Conservation (phyloP, 352 stramenopile genomes). For the Phytopythium ostracodes region DNA sequence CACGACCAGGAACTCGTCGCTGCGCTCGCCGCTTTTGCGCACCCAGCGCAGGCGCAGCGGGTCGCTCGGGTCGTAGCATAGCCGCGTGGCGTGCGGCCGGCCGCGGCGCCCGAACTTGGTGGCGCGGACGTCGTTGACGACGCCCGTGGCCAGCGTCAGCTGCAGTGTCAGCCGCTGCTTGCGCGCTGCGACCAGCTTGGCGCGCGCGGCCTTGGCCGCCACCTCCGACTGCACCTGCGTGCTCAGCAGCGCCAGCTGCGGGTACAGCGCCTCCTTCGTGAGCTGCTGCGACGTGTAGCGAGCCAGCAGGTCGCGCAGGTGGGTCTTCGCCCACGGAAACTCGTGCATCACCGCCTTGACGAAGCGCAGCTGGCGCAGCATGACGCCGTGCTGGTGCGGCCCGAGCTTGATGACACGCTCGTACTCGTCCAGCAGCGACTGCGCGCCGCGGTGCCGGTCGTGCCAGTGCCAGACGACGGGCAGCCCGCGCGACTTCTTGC, state of each 20-base stretch:
- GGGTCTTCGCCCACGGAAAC: constrained; percentile 75
- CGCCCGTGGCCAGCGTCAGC: constrained; percentile 49
- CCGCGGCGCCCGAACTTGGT: constrained; percentile 71
- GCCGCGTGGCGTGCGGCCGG: constrained; percentile 65
- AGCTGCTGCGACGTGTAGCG: constrained; percentile 73
- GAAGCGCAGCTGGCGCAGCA: constrained; percentile 79
- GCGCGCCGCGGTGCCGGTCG: constrained; percentile 47
- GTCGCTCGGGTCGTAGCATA: constrained; percentile 62
- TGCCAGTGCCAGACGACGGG: constrained; percentile 63
- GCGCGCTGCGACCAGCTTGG: constrained; percentile 35
- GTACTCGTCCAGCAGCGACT: constrained; percentile 13
- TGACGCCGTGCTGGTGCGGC: constrained; percentile 71
- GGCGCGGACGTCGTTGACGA: constrained; percentile 64
- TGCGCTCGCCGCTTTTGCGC: constrained; percentile 74
- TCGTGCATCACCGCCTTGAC: constrained; percentile 83
- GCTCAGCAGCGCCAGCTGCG: constrained; percentile 67
- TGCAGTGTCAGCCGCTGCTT: constrained; percentile 68
- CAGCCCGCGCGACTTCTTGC: constrained; percentile 38
- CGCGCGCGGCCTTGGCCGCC: constrained; percentile 29
- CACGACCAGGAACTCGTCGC: constrained; percentile 47
- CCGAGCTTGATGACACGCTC: constrained; percentile 45
- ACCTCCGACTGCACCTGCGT: constrained; percentile 66
- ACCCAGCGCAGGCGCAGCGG: constrained; percentile 71
- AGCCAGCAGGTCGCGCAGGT: constrained; percentile 56
- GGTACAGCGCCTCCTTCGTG: constrained; percentile 73